Conservation (phyloP, 1,284 basidiomycete species). For the Rhodotorula sp. region DNA sequence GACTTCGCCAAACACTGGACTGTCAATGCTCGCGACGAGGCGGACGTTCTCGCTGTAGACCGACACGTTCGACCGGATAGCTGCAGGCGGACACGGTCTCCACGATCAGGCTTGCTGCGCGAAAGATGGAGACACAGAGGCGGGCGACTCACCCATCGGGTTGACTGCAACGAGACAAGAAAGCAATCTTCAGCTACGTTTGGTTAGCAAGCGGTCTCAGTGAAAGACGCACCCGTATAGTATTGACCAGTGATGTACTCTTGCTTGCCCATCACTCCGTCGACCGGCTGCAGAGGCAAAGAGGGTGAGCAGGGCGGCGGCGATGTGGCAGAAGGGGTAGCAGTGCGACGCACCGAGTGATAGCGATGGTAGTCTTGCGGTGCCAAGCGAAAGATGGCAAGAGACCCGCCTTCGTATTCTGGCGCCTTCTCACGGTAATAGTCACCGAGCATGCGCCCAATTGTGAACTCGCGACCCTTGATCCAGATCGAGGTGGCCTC, state of each 20-base stretch:
- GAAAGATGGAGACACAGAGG: fast-evolving
- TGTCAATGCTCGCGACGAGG: conserved; percentile 84
- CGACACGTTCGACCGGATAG: conserved; percentile 59
- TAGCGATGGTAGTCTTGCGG: conserved; percentile 92
- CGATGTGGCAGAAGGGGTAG: background rate
- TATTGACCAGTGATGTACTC: conserved; percentile 79
- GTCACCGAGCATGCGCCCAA: conserved; percentile 75
- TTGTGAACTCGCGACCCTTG: conserved; percentile 79
- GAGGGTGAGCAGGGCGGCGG: background rate
- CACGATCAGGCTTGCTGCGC: too few relatives aligned
- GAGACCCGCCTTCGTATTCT: conserved; percentile 69
- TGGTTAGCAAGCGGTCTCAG: conserved; percentile 47
- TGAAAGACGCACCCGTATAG: conserved; percentile 70
- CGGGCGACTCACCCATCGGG: conserved; percentile 45
- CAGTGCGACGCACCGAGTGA: conserved; percentile 10
- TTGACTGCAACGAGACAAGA: conserved; percentile 6
- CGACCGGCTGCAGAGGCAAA: conserved; percentile 26
- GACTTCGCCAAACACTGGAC: conserved; percentile 77
- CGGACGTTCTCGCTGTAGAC: conserved; percentile 92
- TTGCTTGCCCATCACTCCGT: conserved; percentile 65
- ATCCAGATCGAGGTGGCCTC: conserved; percentile 93
- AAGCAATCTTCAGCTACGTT: background rate
- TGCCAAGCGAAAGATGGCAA: conserved; percentile 86
- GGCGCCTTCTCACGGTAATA: conserved; percentile 66
- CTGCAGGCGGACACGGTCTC: background rate